Percentiles rank a stretch among this genome's conserved stretches.
phyloP scores from a whole-genome alignment of 164 flowering plant genomes.

The Amborella trichopoda region DNA sequence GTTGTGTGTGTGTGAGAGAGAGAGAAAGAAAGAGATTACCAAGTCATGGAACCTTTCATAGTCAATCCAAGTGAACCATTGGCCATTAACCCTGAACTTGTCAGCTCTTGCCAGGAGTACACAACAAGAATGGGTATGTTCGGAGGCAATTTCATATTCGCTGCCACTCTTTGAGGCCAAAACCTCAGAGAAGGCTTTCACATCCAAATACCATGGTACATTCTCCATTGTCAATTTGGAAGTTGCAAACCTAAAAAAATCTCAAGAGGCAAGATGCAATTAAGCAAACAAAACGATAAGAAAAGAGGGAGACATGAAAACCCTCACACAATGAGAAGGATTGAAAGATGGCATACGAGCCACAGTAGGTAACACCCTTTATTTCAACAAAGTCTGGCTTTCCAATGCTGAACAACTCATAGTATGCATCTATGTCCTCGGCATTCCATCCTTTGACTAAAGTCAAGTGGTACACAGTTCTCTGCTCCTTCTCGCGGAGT shows the following conservation, averaged over 20 bases:
- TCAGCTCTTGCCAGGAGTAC: constrained; percentile 82
- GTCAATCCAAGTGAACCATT: constrained; percentile 98
- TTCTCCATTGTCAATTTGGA: constrained; percentile 99
- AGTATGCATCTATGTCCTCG: constrained; percentile 87
- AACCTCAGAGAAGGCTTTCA: constrained; percentile 88
- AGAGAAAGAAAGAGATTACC: constrained; percentile 38
- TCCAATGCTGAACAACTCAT: constrained; percentile 58
- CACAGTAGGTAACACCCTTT: constrained; percentile 98
- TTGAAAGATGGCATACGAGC: constrained; percentile 51
- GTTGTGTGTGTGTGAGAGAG: background rate
- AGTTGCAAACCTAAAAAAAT: constrained; percentile 59
- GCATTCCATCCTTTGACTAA: constrained; percentile 98
- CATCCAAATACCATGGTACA: constrained; percentile 98
- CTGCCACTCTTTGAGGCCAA: constrained; percentile 66
- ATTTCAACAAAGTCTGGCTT: constrained; percentile 92
- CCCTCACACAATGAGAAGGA: background rate
- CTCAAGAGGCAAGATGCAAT: background rate
- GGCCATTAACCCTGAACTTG: constrained; percentile 72
- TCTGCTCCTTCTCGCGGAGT: constrained; percentile 69
- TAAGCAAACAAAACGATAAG: background rate
- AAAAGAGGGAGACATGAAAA: too few species aligned
- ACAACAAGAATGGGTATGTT: constrained; percentile 94
- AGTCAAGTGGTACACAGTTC: constrained; percentile 90
- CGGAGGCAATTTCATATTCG: constrained; percentile 93
- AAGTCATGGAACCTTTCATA: constrained; percentile 91